Percentiles rank a stretch among this genome's conserved stretches.
Evolutionary conservation across 306 rosid genomes (phyloP).

Genomic region (Gynostemma pentaphyllum): DNA sequence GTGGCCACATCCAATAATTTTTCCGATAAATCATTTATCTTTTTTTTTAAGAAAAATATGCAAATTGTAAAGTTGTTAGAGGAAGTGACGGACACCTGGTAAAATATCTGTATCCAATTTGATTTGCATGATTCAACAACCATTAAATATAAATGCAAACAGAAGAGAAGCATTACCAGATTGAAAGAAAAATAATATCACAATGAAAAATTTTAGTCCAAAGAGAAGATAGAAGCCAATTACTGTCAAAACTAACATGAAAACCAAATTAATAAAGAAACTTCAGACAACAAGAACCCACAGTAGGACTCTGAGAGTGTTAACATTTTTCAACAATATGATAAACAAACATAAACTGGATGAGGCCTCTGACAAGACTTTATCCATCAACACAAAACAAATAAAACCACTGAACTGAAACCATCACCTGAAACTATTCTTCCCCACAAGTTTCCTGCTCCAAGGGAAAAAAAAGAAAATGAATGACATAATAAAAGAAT

Average conservation of each 20-base stretch:
- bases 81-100: neutral
- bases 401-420: neutral
- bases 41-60: too few species aligned
- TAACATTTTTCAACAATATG: neutral
- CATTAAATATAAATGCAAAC: too few species aligned
- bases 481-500: neutral
- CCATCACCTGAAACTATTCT: neutral
- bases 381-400: neutral
- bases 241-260: neutral
- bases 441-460: neutral
- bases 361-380: conserved; percentile 1
- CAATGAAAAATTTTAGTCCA: neutral
- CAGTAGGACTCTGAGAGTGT: conserved; percentile 1
- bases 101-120: neutral
- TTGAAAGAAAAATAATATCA: neutral
- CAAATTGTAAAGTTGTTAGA: too few species aligned
- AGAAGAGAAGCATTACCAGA: neutral
- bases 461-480: neutral
- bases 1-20: too few species aligned
- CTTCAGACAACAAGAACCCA: neutral
- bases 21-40: too few species aligned
- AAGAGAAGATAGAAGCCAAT: neutral
- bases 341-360: conserved; percentile 3
- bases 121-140: neutral
- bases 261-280: neutral